Percentiles rank a stretch among this genome's conserved stretches.
Conservation (phyloP, 805 yeast species). For the Scheffersomyces ergatensis region DNA sequence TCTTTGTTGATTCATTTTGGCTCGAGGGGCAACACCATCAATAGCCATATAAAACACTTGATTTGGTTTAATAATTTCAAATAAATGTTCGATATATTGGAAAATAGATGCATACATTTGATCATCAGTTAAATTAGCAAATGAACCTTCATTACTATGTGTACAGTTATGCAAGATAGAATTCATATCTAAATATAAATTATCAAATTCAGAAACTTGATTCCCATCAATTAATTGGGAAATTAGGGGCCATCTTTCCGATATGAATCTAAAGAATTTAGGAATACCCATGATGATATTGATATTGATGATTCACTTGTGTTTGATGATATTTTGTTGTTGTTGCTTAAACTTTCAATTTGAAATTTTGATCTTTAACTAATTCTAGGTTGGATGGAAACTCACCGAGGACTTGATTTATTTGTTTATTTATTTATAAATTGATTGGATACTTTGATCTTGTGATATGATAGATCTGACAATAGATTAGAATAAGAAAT, state of each 20-base stretch:
- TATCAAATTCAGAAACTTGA: constrained; percentile 91
- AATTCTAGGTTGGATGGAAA: no score
- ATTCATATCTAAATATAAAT: constrained; percentile 94
- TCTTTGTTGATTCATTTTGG: constrained; percentile 97
- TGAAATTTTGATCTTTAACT: no score
- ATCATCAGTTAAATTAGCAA: constrained; percentile 74
- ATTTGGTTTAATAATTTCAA: constrained; percentile 82
- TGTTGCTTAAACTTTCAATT: no score
- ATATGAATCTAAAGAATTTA: constrained; percentile 91
- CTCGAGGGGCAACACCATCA: constrained; percentile 98
- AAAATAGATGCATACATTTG: constrained; percentile 91
- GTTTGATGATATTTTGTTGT: no score
- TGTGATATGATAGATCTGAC: no score
- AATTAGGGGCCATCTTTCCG: constrained; percentile 98
- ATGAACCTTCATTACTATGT: constrained; percentile 71
- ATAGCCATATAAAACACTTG: constrained; percentile 92
- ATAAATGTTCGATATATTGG: constrained; percentile 90
- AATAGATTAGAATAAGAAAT: no score
- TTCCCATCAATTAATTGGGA: constrained; percentile 74
- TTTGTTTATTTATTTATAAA: no score
- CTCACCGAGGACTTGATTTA: no score
- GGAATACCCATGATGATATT: constrained; percentile 85
- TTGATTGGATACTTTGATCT: no score
- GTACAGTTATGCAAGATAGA: constrained; percentile 93
- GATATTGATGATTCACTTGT: no score